A percentile compares a stretch with the other conserved stretches of the same genome.
Conservation (phyloP, 2,329 filamentous ascomycete species). For the Claviceps fusiformis region DNA sequence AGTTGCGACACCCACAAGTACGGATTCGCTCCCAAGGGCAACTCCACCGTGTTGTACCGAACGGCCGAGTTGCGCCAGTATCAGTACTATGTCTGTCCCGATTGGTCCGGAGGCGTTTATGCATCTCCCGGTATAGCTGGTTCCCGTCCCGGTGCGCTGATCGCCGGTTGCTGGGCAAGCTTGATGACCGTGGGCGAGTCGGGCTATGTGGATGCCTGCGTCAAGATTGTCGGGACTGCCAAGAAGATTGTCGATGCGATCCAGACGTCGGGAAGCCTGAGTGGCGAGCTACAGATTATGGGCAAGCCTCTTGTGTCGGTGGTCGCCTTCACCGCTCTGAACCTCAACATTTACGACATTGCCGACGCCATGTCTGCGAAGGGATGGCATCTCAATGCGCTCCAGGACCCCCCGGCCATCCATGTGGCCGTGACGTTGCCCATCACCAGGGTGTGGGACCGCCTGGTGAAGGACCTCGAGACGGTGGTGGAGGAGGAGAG, state of each 20-base stretch:
- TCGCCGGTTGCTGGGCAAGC: constrained; percentile 90
- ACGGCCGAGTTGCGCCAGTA: constrained; percentile 64
- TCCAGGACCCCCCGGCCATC: constrained; percentile 83
- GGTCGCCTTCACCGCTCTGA: constrained; percentile 71
- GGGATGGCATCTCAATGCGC: constrained; percentile 91
- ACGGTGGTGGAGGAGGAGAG: constrained; percentile 56
- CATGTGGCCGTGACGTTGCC: constrained; percentile 90
- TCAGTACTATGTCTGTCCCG: constrained; percentile 91
- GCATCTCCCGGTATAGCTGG: constrained; percentile 86
- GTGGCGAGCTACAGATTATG: constrained; percentile 62
- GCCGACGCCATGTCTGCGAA: constrained; percentile 72
- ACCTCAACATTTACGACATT: constrained; percentile 87
- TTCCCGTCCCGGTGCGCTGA: constrained; percentile 81
- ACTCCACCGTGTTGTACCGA: constrained; percentile 85
- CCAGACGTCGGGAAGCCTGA: constrained; percentile 51
- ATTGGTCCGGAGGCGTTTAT: constrained; percentile 94
- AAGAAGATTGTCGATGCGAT: constrained; percentile 73
- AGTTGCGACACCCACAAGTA: constrained; percentile 98
- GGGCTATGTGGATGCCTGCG: constrained; percentile 78
- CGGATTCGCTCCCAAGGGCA: constrained; percentile 95
- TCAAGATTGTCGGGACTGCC: constrained; percentile 73
- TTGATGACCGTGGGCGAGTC: constrained; percentile 78
- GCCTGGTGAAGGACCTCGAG: constrained; percentile 60
- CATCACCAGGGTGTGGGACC: constrained; percentile 67
- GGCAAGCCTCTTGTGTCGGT: constrained; percentile 83